Conservation (phyloP, 768 basidiomycete species). For the Hysterangium stoloniferum region DNA sequence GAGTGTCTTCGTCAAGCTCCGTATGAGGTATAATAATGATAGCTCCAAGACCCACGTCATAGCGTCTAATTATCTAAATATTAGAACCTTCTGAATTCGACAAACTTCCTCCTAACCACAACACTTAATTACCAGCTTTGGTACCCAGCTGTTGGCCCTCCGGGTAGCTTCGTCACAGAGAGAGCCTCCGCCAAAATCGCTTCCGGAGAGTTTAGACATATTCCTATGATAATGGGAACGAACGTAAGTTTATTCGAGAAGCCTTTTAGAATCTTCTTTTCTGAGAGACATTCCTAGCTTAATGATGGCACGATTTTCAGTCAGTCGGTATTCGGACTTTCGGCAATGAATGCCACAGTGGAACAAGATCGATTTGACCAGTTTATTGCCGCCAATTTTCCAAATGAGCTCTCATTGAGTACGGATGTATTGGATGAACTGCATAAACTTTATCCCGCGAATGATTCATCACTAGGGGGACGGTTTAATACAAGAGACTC, state of each 20-base stretch:
- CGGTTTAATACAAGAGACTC: slow-evolving; percentile 53
- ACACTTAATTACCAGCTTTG: slow-evolving; percentile 17
- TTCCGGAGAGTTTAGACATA: slow-evolving; percentile 16
- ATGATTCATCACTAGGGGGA: slow-evolving; percentile 39
- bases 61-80: not conserved
- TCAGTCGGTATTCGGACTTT: slow-evolving; percentile 29
- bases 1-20: slow-evolving; percentile 39
- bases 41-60: not conserved
- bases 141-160: slow-evolving; percentile 18
- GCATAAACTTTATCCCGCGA: slow-evolving; percentile 36
- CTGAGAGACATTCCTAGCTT: slow-evolving; percentile 24
- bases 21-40: slow-evolving; percentile 29
- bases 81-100: slow-evolving; percentile 38
- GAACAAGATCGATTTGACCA: slow-evolving; percentile 37
- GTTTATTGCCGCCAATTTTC: slow-evolving; percentile 40
- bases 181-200: slow-evolving; percentile 16
- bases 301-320: slow-evolving; percentile 48
- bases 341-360: slow-evolving; percentile 27
- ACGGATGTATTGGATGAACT: slow-evolving; percentile 32
- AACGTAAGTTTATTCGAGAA: slow-evolving; percentile 13
- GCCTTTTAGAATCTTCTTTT: not conserved
- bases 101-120: slow-evolving; percentile 11
- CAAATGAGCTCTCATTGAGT: slow-evolving; percentile 44
- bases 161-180: slow-evolving; percentile 15
- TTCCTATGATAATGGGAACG: slow-evolving; percentile 16